Evolutionary conservation across 306 rosid genomes (phyloP).

Genomic region (Gastrolobium bilobum): DNA sequence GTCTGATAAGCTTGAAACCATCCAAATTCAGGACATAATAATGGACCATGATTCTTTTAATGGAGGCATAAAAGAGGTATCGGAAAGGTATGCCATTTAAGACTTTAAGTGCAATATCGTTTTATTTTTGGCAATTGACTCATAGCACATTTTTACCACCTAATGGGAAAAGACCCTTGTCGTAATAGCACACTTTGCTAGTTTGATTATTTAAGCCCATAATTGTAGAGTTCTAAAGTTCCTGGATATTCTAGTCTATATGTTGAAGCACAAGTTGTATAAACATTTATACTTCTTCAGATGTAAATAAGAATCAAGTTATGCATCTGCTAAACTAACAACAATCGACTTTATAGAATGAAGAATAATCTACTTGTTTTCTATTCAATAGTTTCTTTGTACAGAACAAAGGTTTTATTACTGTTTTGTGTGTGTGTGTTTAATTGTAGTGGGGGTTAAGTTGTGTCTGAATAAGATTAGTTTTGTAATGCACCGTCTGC

Average conservation of each 20-base stretch:
- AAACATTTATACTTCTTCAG: background rate
- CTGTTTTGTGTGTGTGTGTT: background rate
- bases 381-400: constrained; percentile 4
- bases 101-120: background rate
- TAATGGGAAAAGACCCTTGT: background rate
- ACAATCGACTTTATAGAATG: constrained; percentile 7
- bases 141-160: background rate
- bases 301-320: constrained; percentile 10
- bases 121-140: constrained; percentile 7
- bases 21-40: constrained; percentile 43
- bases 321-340: background rate
- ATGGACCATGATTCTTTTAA: constrained; percentile 44
- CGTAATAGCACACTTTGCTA: constrained; percentile 7
- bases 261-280: constrained; percentile 10
- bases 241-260: background rate
- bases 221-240: background rate
- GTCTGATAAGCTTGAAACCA: constrained; percentile 49
- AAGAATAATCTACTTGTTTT: constrained; percentile 15
- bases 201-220: constrained; percentile 10
- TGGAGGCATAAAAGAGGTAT: constrained; percentile 40
- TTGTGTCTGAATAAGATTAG: background rate
- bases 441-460: background rate
- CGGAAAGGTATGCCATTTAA: constrained; percentile 47
- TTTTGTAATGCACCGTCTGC: too few relatives aligned
- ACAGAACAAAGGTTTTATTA: background rate